Conservation (phyloP, 2,329 filamentous ascomycete species). For the Colletotrichum tofieldiae region DNA sequence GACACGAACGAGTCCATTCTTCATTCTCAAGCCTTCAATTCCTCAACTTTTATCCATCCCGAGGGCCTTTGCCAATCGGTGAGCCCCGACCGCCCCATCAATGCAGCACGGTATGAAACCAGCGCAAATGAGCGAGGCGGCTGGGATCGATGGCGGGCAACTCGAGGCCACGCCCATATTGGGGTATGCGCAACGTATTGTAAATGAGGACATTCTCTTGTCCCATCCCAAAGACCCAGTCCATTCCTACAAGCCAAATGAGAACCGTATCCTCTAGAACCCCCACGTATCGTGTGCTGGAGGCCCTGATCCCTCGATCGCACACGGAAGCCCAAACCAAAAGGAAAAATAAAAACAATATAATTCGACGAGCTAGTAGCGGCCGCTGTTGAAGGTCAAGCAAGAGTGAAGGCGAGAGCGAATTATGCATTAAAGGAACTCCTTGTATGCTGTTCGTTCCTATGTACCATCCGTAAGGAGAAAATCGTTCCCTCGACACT, state of each 20-base stretch:
- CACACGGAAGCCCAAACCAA: constrained; percentile 11
- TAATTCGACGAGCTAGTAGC: constrained; percentile 28
- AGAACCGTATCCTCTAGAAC: constrained; percentile 20
- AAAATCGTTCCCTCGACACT: constrained; percentile 27
- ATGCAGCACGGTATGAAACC: constrained; percentile 14
- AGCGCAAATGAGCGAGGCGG: constrained; percentile 19
- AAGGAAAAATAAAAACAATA: constrained; percentile 18
- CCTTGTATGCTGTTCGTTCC: constrained; percentile 41
- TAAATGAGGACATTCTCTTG: constrained; percentile 7
- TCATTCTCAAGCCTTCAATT: constrained; percentile 42
- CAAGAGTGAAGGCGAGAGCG: constrained; percentile 31
- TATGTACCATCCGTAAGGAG: constrained; percentile 38
- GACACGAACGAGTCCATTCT: constrained; percentile 37
- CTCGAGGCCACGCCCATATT: not conserved
- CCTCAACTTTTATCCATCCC: constrained; percentile 37
- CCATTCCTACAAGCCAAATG: constrained; percentile 25
- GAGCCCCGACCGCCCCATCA: not conserved
- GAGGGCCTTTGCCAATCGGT: not conserved
- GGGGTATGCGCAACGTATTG: not conserved
- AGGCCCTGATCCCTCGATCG: constrained; percentile 32
- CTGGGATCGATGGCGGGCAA: not conserved
- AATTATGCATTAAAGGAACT: constrained; percentile 46
- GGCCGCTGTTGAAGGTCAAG: constrained; percentile 37
- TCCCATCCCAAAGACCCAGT: not conserved
- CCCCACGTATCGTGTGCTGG: constrained; percentile 43